Conservation (phyloP, 2,329 filamentous ascomycete genomes). For the Aspergillus melleus region DNA sequence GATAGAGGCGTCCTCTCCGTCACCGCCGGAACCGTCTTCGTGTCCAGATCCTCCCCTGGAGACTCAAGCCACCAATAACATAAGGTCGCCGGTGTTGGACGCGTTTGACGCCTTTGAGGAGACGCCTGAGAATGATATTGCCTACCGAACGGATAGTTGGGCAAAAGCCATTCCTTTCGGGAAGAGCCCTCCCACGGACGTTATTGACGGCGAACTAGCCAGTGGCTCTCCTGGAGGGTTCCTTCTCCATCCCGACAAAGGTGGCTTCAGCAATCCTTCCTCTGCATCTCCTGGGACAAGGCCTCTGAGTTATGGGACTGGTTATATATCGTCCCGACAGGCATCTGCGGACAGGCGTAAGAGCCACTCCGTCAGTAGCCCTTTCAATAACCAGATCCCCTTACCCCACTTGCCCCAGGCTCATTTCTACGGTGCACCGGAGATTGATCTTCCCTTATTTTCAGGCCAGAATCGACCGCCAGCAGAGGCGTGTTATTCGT, state of each 20-base stretch:
- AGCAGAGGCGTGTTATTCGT: slow-evolving; percentile 63
- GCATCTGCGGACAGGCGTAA: slow-evolving; percentile 40
- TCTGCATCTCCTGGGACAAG: slow-evolving; percentile 43
- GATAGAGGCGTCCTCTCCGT: slow-evolving; percentile 26
- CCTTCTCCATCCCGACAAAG: slow-evolving; percentile 37
- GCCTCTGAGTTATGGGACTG: slow-evolving; percentile 45
- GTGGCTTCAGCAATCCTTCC: slow-evolving; percentile 44
- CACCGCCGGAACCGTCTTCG: slow-evolving; percentile 32
- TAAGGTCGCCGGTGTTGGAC: slow-evolving; percentile 41
- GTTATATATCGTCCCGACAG: slow-evolving; percentile 38
- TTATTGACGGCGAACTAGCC: slow-evolving; percentile 34
- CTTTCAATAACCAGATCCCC: slow-evolving; percentile 46
- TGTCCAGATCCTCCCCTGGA: slow-evolving; percentile 27
- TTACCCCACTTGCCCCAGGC: slow-evolving; percentile 73
- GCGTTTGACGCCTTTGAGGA: slow-evolving; percentile 35
- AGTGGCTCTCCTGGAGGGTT: slow-evolving; percentile 43
- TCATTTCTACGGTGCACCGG: slow-evolving; percentile 74
- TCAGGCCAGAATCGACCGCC: slow-evolving; percentile 24
- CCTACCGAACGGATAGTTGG: slow-evolving; percentile 44
- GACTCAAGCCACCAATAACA: slow-evolving; percentile 25
- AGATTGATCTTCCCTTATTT: slow-evolving; percentile 62
- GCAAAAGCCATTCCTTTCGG: slow-evolving; percentile 46
- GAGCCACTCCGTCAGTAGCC: slow-evolving; percentile 38
- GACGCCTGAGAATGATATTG: slow-evolving; percentile 34
- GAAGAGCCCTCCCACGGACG: slow-evolving; percentile 44